A percentile compares a stretch with the other conserved stretches of the same genome.
Evolutionary conservation across 164 flowering plant species (phyloP).

Genomic region (Nelumbo lutea): DNA sequence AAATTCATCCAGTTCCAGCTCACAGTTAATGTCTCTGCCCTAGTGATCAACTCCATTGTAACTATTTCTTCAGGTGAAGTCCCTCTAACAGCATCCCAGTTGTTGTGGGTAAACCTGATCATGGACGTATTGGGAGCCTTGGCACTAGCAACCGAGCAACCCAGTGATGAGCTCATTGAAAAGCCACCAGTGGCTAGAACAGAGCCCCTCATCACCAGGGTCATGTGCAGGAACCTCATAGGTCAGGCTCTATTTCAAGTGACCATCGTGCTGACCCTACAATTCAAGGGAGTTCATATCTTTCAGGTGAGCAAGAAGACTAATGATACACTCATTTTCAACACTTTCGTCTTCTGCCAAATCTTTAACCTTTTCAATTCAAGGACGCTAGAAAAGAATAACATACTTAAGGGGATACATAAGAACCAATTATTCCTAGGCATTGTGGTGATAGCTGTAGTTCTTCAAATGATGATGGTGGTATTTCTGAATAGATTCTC

Average conservation of each 20-base stretch:
- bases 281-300: slow-evolving; percentile 28
- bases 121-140: slow-evolving; percentile 42
- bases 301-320: slow-evolving; percentile 19
- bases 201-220: slow-evolving; percentile 26
- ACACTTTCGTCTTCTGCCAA: slow-evolving; percentile 36
- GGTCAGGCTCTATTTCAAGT: slow-evolving; percentile 35
- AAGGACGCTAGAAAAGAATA: slow-evolving; percentile 33
- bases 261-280: slow-evolving; percentile 23
- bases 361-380: slow-evolving; percentile 36
- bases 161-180: slow-evolving; percentile 26
- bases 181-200: slow-evolving; percentile 28
- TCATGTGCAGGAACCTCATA: slow-evolving; percentile 39
- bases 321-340: slow-evolving; percentile 15
- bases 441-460: slow-evolving; percentile 23
- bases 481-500: slow-evolving; percentile 19
- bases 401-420: slow-evolving; percentile 29
- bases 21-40: slow-evolving; percentile 41
- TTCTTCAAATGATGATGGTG: slow-evolving; percentile 26
- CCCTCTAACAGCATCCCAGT: slow-evolving; percentile 34
- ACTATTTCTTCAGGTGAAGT: slow-evolving; percentile 34
- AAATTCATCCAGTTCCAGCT: slow-evolving; percentile 50
- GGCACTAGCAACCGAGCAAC: slow-evolving; percentile 32
- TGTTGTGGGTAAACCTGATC: slow-evolving; percentile 44
- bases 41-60: slow-evolving; percentile 33
- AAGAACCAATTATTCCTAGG: slow-evolving; percentile 28